Evolutionary conservation across 2,329 filamentous ascomycete genomes (phyloP), one percentile per base, ranked within the genome.

Genomic region (Xylaria multiplex): DNA sequence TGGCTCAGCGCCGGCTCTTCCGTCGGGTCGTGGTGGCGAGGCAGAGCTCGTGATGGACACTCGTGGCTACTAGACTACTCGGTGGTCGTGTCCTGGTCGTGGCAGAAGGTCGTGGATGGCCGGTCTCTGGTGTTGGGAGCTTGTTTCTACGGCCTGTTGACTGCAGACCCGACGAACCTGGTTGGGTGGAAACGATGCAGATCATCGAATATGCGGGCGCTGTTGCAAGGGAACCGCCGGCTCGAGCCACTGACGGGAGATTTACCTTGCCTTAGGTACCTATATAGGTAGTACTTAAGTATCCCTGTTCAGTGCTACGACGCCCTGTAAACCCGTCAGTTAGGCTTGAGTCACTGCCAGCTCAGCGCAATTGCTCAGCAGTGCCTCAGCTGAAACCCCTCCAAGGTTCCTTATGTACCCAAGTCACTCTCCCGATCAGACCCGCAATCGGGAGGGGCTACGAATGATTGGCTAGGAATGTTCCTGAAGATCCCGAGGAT

Each of bases 151-250:
- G 2, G 5, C 35, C 11, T 9, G 35, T 13, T 37, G 8, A 13
- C n/a, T 16, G 24, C 22, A 27, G 62, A 59, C 46, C 63, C 32
- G 53, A 42, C 35, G 52, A 22, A 35, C 60, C 48, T 37, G 61
- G 60, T 58, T 52, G 46, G 57, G 45, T 43, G 40, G 49, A n/a
- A 49, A 54, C 24, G 63, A 56, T 61, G 63, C 46, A 53, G 46
- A 62, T 65, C 62, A 52, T 61, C 58, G 19, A 56, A 56, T 40
- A n/a, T 27, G 62, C 43, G 42, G 54, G 27, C 48, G 22, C 11
- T 54, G 55, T 64, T 56, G 62, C 50, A 64, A 24, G 50, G 50
- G 40, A 40, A 52, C 30, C 56, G 35, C 56, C 56, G 45, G 22
- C 13, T n/a, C 27, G 27, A 59, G 61, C 61, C 61, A 48, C 48